These are phyloP conservation scores for Xylaria sp. DNA, from an alignment of 2,329 filamentous ascomycete species.

Conservation along the genomic window DNA sequence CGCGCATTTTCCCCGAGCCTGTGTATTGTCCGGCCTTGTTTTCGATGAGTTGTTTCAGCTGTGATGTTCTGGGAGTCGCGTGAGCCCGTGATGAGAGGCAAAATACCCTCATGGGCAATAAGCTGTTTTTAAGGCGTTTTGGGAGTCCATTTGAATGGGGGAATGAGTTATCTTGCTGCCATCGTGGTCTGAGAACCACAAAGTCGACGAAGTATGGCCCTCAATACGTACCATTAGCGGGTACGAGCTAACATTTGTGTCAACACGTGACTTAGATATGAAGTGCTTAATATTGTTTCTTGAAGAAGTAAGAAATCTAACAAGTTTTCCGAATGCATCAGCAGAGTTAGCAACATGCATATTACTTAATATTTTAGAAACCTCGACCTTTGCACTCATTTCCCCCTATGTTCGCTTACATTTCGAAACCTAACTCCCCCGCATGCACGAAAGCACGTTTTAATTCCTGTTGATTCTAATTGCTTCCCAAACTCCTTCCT, in stretches of 20 bases:
- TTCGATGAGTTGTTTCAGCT: conserved; percentile 3
- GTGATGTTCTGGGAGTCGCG: not conserved
- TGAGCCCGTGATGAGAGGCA: not conserved
- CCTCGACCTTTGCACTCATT: conserved; percentile 2
- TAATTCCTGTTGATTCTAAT: conserved; percentile 15
- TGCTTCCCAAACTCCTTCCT: conserved; percentile 11
- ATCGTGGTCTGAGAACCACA: not conserved
- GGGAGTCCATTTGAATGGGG: conserved; percentile 10
- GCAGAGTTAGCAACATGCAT: not conserved
- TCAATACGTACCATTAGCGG: not conserved
- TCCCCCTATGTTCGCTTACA: conserved; percentile 2
- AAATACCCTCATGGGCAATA: conserved; percentile 6
- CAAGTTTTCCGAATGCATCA: conserved; percentile 6
- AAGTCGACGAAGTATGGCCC: not conserved
- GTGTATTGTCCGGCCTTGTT: conserved; percentile 1
- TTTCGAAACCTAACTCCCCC: conserved; percentile 12
- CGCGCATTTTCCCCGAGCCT: not conserved
- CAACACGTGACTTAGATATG: not conserved
- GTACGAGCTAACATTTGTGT: not conserved
- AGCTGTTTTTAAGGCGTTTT: conserved; percentile 31
- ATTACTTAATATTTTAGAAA: conserved; percentile 22
- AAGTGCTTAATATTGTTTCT: not conserved
- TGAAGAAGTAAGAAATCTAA: not conserved
- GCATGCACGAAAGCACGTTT: conserved; percentile 14
- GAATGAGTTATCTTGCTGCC: not conserved